Conservation (phyloP, 345 rosid genomes). For the Punica granatum region DNA sequence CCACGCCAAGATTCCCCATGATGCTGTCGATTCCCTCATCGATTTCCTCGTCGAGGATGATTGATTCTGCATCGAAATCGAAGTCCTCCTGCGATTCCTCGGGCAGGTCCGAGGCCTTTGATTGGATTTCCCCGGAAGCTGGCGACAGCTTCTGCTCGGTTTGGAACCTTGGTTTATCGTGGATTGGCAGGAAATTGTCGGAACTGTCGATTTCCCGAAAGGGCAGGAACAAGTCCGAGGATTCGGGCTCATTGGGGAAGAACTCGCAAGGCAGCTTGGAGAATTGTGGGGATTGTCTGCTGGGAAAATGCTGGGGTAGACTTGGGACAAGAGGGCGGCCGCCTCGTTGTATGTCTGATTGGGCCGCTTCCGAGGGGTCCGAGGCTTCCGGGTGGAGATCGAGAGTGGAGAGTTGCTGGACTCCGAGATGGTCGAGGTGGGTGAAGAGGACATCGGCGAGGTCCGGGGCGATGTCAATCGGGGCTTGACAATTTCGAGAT, state of each 20-base stretch:
- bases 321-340: slow-evolving; percentile 79
- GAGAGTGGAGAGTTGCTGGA: slow-evolving; percentile 65
- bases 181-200: slow-evolving; percentile 25
- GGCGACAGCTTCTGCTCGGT: slow-evolving; percentile 28
- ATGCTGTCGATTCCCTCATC: slow-evolving; percentile 72
- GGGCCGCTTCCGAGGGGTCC: slow-evolving; percentile 79
- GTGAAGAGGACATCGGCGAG: slow-evolving; percentile 46
- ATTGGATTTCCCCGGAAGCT: slow-evolving; percentile 17
- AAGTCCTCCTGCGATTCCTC: slow-evolving; percentile 23
- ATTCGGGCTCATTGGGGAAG: slow-evolving; percentile 40
- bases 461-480: slow-evolving; percentile 29
- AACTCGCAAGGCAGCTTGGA: slow-evolving; percentile 33
- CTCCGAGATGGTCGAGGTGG: slow-evolving; percentile 81
- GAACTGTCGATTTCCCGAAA: slow-evolving; percentile 43
- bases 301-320: slow-evolving; percentile 72
- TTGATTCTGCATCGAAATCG: slow-evolving; percentile 73
- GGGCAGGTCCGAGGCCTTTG: slow-evolving; percentile 18
- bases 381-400: slow-evolving; percentile 75
- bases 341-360: slow-evolving; percentile 95
- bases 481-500: slow-evolving; percentile 65
- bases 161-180: slow-evolving; percentile 21
- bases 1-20: slow-evolving; percentile 41
- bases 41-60: slow-evolving; percentile 59
- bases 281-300: slow-evolving; percentile 34
- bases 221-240: slow-evolving; percentile 48